These are phyloP conservation scores for Fusarium protoensiforme DNA, from an alignment of 2,329 filamentous ascomycete genomes.

Conservation along the genomic window DNA sequence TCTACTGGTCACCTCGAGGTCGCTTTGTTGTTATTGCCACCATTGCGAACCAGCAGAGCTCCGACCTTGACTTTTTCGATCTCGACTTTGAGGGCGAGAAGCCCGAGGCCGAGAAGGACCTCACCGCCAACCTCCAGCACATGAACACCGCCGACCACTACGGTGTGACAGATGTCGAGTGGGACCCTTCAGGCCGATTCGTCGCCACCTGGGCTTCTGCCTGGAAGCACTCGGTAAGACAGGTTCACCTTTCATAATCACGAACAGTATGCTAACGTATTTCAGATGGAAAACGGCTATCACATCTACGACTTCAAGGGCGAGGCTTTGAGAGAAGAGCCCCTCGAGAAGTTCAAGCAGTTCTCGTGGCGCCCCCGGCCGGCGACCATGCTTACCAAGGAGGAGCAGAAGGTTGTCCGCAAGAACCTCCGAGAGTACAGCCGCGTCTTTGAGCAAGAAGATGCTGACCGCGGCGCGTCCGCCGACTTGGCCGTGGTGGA, in stretches of 20 bases:
- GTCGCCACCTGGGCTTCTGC: constrained; percentile 92
- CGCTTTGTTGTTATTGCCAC: constrained; percentile 96
- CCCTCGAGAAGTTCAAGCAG: constrained; percentile 97
- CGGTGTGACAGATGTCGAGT: constrained; percentile 96
- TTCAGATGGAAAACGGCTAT: constrained; percentile 98
- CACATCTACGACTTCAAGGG: constrained; percentile 98
- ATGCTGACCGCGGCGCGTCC: constrained; percentile 90
- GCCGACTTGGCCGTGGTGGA: constrained; percentile 96
- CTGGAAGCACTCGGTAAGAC: constrained; percentile 92
- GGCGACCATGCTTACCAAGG: constrained; percentile 89
- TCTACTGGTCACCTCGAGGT: constrained; percentile 98
- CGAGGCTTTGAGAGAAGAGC: constrained; percentile 87
- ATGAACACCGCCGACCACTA: constrained; percentile 97
- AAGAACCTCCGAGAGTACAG: constrained; percentile 99
- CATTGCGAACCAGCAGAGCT: constrained; percentile 91
- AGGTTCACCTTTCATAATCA: constrained; percentile 19
- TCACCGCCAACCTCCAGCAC: constrained; percentile 92
- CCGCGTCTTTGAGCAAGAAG: constrained; percentile 93
- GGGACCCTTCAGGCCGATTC: constrained; percentile 96
- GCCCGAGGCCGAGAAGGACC: constrained; percentile 90
- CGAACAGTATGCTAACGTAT: constrained; percentile 15
- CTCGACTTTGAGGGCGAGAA: constrained; percentile 98
- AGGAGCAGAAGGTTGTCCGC: constrained; percentile 97
- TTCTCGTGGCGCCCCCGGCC: constrained; percentile 94
- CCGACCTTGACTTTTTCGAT: constrained; percentile 97